Base-by-base conservation (phyloP, 129 eudicot species). In the Flaveria brownii region DNA sequence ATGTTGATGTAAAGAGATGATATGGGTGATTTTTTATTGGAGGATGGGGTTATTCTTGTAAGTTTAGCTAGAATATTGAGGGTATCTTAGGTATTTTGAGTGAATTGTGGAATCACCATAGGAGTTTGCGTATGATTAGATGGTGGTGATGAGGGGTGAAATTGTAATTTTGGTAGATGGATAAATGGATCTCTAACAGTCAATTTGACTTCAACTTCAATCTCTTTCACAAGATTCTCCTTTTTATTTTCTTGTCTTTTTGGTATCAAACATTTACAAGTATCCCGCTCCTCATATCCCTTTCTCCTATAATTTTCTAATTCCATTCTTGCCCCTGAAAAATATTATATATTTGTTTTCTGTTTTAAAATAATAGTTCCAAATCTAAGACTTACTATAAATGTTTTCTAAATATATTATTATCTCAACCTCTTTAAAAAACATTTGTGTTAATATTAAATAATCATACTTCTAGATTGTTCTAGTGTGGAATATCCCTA, bases 121-220 rank as follows among this genome's bases (percentile, higher is more conserved):
- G 80, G 66, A 73, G 80, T 78, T 78, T 43, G 86, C 41, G 80
- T 77, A 68, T 78, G 77, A 70, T 67, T 78, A 77, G 49, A 78
- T 55, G 25, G 14, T 68, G 59, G 60, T 47, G 76, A 51, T 70
- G 82, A 30, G 60, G 83, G 85, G 83, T 63, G 15, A 63, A 51
- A 14, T 63, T 80, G 83, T 78, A 79, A 76, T 85, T 82, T 85
- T 78, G 46, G 22, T 74, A 80, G 85, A 60, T 54, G 77, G 75
- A 69, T 78, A 81, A 78, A 61, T 69, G 88, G 77, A 85, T 60
- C 66, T 80, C 61, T 73, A 80, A 74, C 84, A 74, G 84, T 80
- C 84, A 80, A 80, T 80, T 80, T 80, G 74, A 80, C 84, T 67
- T 80, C 79, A 63, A 79, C 78, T 52, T 72, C 83, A 67, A 80